Percentiles rank a stretch among this genome's conserved stretches.
phyloP scores from a whole-genome alignment of 1,284 basidiomycete species.

The Cutaneotrichosporon mucoides region DNA sequence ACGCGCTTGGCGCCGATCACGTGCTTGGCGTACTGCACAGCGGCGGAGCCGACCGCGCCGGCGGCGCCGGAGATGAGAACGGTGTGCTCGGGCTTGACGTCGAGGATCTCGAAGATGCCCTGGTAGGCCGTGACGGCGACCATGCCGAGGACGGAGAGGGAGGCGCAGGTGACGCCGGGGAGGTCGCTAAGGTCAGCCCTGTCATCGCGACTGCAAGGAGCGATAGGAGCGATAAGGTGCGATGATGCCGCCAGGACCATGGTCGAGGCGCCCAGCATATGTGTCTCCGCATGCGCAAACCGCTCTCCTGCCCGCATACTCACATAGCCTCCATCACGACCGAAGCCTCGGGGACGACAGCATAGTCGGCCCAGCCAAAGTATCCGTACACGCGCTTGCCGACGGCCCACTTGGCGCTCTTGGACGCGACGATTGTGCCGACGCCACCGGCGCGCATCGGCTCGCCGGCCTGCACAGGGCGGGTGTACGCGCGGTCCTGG shows the following conservation, averaged over 20 bases:
- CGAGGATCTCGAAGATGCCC: slow-evolving; percentile 42
- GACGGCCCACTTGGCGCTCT: slow-evolving; percentile 25
- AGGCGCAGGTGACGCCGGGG: slow-evolving; percentile 18
- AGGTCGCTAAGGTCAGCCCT: slow-evolving; percentile 11
- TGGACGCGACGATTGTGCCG: slow-evolving; percentile 28
- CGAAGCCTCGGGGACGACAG: slow-evolving; percentile 20
- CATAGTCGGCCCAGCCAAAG: slow-evolving; percentile 38
- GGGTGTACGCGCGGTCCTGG: slow-evolving; percentile 27
- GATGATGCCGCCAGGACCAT: too few species aligned
- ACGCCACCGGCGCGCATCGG: slow-evolving; percentile 23
- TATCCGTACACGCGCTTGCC: slow-evolving; percentile 28
- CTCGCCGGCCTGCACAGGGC: slow-evolving; percentile 29
- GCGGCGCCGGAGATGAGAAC: slow-evolving; percentile 34
- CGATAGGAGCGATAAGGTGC: too few species aligned
- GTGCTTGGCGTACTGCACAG: slow-evolving; percentile 46
- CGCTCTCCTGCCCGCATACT: neutral
- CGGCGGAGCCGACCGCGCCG: slow-evolving; percentile 37
- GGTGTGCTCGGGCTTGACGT: slow-evolving; percentile 44
- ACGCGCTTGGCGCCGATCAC: slow-evolving; percentile 51
- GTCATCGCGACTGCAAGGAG: too few species aligned
- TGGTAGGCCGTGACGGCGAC: slow-evolving; percentile 39
- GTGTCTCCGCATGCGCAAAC: too few species aligned
- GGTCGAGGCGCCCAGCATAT: too few species aligned
- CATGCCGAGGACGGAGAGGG: slow-evolving; percentile 35
- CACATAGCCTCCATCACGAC: slow-evolving; percentile 12